Conservation (phyloP, 225 moss, liverwort and hornwort genomes). For the Ulota crispa region DNA sequence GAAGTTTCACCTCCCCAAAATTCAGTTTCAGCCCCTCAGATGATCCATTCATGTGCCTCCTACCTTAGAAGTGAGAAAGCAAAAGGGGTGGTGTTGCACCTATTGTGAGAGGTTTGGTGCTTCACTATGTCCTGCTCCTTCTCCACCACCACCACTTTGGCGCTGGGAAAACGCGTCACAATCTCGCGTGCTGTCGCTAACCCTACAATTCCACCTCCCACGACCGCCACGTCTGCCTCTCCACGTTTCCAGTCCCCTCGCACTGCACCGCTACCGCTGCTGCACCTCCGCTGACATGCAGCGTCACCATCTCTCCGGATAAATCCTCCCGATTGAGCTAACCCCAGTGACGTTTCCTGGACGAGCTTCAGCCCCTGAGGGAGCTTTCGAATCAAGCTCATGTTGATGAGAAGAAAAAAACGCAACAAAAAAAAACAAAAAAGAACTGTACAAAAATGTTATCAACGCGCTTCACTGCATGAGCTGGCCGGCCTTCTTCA, state of each 20-base stretch:
- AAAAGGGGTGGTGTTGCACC: slow-evolving; percentile 35
- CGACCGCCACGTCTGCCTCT: slow-evolving; percentile 71
- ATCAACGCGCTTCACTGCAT: slow-evolving; percentile 8
- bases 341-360: slow-evolving; percentile 12
- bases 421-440: too few species aligned
- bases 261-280: slow-evolving; percentile 34
- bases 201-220: slow-evolving; percentile 83
- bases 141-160: slow-evolving; percentile 69
- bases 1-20: too few species aligned
- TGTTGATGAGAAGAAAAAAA: neutral
- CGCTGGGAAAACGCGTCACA: slow-evolving; percentile 60
- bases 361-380: slow-evolving; percentile 22
- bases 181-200: slow-evolving; percentile 84
- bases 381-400: slow-evolving; percentile 37
- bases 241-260: slow-evolving; percentile 50
- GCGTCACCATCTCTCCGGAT: neutral
- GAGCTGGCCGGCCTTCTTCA: slow-evolving; percentile 2
- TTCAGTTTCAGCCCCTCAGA: too few species aligned
- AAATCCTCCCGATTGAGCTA: neutral
- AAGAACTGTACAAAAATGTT: neutral
- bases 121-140: slow-evolving; percentile 73
- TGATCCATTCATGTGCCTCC: too few species aligned
- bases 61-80: neutral
- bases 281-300: slow-evolving; percentile 39
- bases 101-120: slow-evolving; percentile 89